phyloP scores from a whole-genome alignment of 805 yeast species.

The Candida schatavii region DNA sequence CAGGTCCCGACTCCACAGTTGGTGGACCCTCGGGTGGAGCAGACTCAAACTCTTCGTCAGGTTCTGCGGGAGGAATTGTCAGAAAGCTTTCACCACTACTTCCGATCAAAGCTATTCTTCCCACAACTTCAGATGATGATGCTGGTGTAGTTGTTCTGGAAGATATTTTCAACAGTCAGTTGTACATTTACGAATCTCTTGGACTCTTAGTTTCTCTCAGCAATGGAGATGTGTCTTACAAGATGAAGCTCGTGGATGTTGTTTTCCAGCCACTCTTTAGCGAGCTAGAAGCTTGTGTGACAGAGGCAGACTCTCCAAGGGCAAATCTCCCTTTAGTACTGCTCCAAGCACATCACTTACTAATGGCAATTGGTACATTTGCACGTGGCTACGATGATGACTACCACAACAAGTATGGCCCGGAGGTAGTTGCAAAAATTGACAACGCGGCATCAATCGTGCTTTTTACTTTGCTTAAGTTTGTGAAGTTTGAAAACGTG shows the following conservation, averaged over 20 bases:
- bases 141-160: constrained; percentile 47
- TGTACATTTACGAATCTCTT: constrained; percentile 79
- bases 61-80: constrained; percentile 52
- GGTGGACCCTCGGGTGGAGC: not conserved
- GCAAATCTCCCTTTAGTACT: constrained; percentile 45
- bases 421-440: constrained; percentile 43
- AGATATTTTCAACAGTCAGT: constrained; percentile 70
- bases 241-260: constrained; percentile 53
- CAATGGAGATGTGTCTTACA: constrained; percentile 22
- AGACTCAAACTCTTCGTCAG: constrained; percentile 33
- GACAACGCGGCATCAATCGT: constrained; percentile 77
- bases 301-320: constrained; percentile 23
- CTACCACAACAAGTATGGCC: constrained; percentile 29
- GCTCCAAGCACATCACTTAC: constrained; percentile 78
- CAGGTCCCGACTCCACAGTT: constrained; percentile 45
- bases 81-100: constrained; percentile 61
- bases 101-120: constrained; percentile 56
- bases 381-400: constrained; percentile 75
- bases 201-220: constrained; percentile 67
- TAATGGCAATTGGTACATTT: constrained; percentile 87
- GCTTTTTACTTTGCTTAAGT: constrained; percentile 74
- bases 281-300: constrained; percentile 64
- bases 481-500: constrained; percentile 61
- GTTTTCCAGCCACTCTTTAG: constrained; percentile 74
- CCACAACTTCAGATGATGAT: constrained; percentile 55